A percentile compares a stretch with the other conserved stretches of the same genome.
Conservation (phyloP, 352 stramenopile species). For the Phytopythium montanum region DNA sequence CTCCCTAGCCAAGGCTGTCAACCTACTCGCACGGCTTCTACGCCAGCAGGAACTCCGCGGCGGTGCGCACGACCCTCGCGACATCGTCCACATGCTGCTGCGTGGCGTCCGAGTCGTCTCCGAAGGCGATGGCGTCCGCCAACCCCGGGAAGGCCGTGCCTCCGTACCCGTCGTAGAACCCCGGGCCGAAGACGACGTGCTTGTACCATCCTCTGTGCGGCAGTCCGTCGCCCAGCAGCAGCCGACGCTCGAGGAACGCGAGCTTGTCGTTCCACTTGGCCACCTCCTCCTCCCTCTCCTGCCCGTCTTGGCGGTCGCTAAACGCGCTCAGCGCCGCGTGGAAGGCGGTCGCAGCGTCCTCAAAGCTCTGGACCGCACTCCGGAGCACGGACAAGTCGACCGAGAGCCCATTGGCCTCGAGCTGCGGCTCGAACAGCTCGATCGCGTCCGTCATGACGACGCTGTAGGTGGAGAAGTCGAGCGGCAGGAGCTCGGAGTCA, state of each 20-base stretch:
- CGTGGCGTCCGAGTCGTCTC: not conserved
- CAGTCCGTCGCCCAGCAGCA: conserved; percentile 4
- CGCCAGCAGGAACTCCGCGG: conserved; percentile 6
- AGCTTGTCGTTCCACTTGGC: conserved; percentile 14
- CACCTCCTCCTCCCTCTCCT: not conserved
- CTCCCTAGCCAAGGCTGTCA: too few relatives aligned
- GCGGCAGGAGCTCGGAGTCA: conserved; percentile 31
- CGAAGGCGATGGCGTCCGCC: conserved; percentile 11
- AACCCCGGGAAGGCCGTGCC: conserved; percentile 12
- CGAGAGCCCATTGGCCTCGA: conserved; percentile 21
- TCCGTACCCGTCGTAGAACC: conserved; percentile 11
- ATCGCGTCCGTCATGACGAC: conserved; percentile 31
- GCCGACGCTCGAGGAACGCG: conserved; percentile 6
- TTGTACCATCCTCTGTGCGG: conserved; percentile 11
- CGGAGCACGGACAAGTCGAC: conserved; percentile 16
- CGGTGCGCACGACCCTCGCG: not conserved
- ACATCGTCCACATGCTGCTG: conserved; percentile 19
- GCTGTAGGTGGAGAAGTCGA: conserved; percentile 43
- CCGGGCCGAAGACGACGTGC: conserved; percentile 13
- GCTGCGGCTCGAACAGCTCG: conserved; percentile 4
- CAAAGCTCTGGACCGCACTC: conserved; percentile 12
- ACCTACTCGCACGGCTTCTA: not conserved
- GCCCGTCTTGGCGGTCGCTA: conserved; percentile 1
- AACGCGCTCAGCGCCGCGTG: conserved; percentile 1
- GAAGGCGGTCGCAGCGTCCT: conserved; percentile 15